phyloP scores from a whole-genome alignment of 352 stramenopile genomes.

The Phytopythium aichiense region DNA sequence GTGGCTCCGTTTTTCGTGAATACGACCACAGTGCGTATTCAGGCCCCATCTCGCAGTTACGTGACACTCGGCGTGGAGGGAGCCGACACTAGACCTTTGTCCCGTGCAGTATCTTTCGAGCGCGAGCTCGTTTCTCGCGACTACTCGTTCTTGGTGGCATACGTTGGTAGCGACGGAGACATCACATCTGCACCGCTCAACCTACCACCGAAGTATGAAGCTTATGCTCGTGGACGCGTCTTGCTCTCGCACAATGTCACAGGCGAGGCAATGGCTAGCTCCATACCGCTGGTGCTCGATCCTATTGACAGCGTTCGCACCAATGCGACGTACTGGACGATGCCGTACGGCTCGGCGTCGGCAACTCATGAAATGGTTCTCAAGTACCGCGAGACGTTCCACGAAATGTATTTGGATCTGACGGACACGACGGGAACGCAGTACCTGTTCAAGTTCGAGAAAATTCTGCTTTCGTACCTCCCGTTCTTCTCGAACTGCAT shows the following conservation, averaged over 20 bases:
- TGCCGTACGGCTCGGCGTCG: conserved; percentile 64
- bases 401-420: conserved; percentile 78
- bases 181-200: conserved; percentile 88
- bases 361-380: conserved; percentile 85
- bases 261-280: conserved; percentile 12
- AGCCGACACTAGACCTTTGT: conserved; percentile 68
- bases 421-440: conserved; percentile 34
- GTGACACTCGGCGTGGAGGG: conserved; percentile 55
- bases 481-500: conserved; percentile 96
- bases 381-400: conserved; percentile 96
- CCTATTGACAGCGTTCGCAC: conserved; percentile 48
- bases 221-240: conserved; percentile 91
- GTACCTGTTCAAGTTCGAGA: conserved; percentile 75
- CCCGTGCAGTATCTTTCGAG: conserved; percentile 83
- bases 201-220: conserved; percentile 91
- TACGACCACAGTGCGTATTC: conserved; percentile 83
- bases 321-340: conserved; percentile 59
- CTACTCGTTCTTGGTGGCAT: conserved; percentile 91
- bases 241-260: conserved; percentile 93
- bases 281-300: conserved; percentile 80
- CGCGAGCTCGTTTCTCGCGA: conserved; percentile 66
- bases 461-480: conserved; percentile 91
- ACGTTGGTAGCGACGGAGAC: conserved; percentile 59
- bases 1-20: conserved; percentile 90
- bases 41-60: conserved; percentile 65